Evolutionary conservation across 108 stramenopile genomes (phyloP).

Genomic region (Aurantiochytrium sp.): DNA sequence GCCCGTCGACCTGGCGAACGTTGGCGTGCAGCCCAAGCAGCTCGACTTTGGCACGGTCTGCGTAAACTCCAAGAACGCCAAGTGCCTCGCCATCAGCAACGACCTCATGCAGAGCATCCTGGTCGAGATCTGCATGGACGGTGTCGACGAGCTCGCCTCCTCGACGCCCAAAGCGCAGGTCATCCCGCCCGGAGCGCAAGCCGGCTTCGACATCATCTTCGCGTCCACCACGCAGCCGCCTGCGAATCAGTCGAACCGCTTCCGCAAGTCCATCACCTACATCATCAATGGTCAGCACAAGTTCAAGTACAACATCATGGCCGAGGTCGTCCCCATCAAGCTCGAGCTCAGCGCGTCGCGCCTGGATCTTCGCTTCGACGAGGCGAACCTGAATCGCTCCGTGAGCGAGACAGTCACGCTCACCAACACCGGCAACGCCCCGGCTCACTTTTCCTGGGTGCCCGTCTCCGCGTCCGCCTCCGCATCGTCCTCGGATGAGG

Average conservation of each 20-base stretch:
- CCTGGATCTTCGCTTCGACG: conserved; percentile 36
- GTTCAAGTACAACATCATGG: conserved; percentile 40
- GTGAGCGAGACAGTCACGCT: conserved; percentile 31
- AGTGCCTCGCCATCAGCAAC: conserved; percentile 48
- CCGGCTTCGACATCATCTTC: conserved; percentile 52
- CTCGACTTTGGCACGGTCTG: conserved; percentile 48
- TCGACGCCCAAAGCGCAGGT: conserved; percentile 39
- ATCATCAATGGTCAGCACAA: conserved; percentile 43
- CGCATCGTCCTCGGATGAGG: conserved; percentile 5
- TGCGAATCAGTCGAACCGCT: neutral
- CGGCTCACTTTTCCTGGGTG: conserved; percentile 44
- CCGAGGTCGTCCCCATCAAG: conserved; percentile 46
- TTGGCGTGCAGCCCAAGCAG: conserved; percentile 12
- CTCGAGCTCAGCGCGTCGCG: neutral
- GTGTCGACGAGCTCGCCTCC: conserved; percentile 32
- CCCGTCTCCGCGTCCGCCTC: conserved; percentile 19
- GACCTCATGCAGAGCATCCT: conserved; percentile 41
- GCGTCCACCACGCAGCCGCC: neutral
- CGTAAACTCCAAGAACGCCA: conserved; percentile 35
- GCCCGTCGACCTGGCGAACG: conserved; percentile 21
- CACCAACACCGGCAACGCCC: conserved; percentile 49
- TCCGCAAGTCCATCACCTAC: conserved; percentile 34
- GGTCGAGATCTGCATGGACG: conserved; percentile 21
- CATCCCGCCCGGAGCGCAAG: conserved; percentile 34
- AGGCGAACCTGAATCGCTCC: conserved; percentile 4